Conservation (phyloP, 2,329 filamentous ascomycete species). For the Exserohilum turcica region DNA sequence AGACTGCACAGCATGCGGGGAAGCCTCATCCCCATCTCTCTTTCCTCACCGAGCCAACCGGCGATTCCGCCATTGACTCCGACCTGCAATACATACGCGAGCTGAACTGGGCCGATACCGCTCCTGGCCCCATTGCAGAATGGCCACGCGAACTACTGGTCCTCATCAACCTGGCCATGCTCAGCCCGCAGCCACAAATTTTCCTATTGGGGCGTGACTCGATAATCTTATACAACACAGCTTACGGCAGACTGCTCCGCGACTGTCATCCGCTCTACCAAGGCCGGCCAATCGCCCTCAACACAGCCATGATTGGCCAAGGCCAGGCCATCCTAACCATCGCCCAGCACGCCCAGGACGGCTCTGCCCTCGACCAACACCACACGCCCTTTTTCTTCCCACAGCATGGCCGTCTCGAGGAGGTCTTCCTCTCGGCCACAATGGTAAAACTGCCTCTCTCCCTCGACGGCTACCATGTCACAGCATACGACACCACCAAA, state of each 20-base stretch:
- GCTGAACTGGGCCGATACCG: slow-evolving; percentile 3
- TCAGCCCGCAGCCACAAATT: slow-evolving; percentile 3
- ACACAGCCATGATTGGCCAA: slow-evolving; percentile 3
- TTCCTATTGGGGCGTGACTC: slow-evolving; percentile 3
- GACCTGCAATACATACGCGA: slow-evolving; percentile 3
- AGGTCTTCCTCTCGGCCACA: slow-evolving; percentile 4
- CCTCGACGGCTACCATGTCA: slow-evolving; percentile 1
- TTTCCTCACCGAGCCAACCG: slow-evolving; percentile 3
- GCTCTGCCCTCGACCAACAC: not conserved
- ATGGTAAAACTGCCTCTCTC: slow-evolving; percentile 4
- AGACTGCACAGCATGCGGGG: not conserved
- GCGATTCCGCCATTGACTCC: slow-evolving; percentile 3
- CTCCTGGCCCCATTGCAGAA: slow-evolving; percentile 2
- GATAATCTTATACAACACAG: slow-evolving; percentile 6
- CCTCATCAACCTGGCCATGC: slow-evolving; percentile 3
- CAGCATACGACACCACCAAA: not conserved
- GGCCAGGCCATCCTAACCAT: not conserved
- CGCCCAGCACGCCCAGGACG: not conserved
- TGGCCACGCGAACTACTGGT: slow-evolving; percentile 7
- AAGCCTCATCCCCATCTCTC: slow-evolving; percentile 1
- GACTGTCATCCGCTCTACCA: slow-evolving; percentile 4
- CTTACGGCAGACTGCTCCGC: slow-evolving; percentile 4
- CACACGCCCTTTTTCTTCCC: slow-evolving; percentile 3
- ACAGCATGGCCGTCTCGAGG: not conserved
- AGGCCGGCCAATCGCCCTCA: slow-evolving; percentile 2